Evolutionary conservation across 495 filamentous ascomycete species (phyloP).

Genomic region (Penicillium longicatenatum): DNA sequence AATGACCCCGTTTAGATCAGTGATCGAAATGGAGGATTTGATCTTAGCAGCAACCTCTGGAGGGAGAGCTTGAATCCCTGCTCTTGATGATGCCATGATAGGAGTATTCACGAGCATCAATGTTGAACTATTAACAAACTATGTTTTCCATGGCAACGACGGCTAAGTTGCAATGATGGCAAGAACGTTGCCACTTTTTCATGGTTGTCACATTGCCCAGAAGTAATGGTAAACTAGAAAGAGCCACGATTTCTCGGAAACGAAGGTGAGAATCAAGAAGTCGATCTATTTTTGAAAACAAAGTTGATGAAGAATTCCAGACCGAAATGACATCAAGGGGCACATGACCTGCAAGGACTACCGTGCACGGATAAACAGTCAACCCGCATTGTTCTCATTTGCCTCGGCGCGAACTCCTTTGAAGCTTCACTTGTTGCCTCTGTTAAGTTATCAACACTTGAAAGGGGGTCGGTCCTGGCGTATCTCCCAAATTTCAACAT

Average conservation of each 20-base stretch:
- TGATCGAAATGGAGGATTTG: constrained; percentile 80
- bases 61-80: constrained; percentile 69
- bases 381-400: constrained; percentile 17
- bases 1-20: constrained; percentile 71
- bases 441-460: constrained; percentile 7
- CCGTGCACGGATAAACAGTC: constrained; percentile 31
- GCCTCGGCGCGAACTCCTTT: constrained; percentile 18
- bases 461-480: constrained; percentile 12
- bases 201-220: constrained; percentile 17
- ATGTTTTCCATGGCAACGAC: constrained; percentile 13
- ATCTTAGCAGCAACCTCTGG: constrained; percentile 79
- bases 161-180: constrained; percentile 6
- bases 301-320: constrained; percentile 1
- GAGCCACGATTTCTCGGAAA: background rate
- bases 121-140: constrained; percentile 6
- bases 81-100: constrained; percentile 25
- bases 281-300: background rate
- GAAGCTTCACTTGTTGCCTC: constrained; percentile 6
- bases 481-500: constrained; percentile 39
- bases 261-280: background rate
- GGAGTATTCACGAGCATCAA: background rate
- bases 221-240: background rate
- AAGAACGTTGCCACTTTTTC: constrained; percentile 18
- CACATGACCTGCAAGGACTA: constrained; percentile 26
- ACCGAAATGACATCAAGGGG: constrained; percentile 24